These are phyloP conservation scores for Scleroderma bovista DNA, from an alignment of 768 basidiomycete genomes.

Conservation along the genomic window DNA sequence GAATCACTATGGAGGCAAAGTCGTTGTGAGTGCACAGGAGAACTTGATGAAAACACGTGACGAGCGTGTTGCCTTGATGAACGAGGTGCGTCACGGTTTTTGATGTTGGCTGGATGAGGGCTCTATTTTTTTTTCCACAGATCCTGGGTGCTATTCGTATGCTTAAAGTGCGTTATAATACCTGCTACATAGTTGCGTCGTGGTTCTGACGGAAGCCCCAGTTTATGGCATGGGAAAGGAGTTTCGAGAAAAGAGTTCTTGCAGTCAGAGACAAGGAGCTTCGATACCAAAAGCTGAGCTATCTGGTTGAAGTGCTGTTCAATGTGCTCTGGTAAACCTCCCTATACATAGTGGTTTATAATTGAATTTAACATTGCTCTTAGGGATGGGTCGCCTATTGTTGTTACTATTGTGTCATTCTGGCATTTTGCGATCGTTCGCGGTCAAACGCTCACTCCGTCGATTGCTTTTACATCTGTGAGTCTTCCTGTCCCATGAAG, in stretches of 20 bases:
- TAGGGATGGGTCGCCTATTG: constrained; percentile 45
- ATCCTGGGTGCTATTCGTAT: constrained; percentile 85
- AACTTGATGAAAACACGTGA: constrained; percentile 90
- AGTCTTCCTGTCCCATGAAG: too few species aligned
- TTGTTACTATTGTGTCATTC: constrained; percentile 58
- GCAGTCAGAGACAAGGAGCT: constrained; percentile 77
- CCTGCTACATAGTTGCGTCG: background rate
- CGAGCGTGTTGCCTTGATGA: constrained; percentile 88
- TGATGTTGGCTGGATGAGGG: background rate
- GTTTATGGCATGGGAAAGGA: constrained; percentile 96
- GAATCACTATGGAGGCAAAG: constrained; percentile 80
- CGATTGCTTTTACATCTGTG: constrained; percentile 76
- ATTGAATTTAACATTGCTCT: background rate
- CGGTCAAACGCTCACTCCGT: constrained; percentile 66
- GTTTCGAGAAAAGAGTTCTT: constrained; percentile 72
- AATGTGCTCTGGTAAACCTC: constrained; percentile 46
- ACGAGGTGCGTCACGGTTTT: constrained; percentile 46
- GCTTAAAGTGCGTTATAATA: constrained; percentile 54
- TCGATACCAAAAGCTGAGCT: constrained; percentile 80
- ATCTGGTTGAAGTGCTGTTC: constrained; percentile 72
- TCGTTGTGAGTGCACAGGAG: constrained; percentile 74
- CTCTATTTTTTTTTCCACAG: constrained; percentile 21
- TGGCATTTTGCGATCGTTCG: constrained; percentile 74
- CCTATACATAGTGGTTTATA: background rate
- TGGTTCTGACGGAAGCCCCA: constrained; percentile 19